Base-by-base conservation (phyloP, 495 filamentous ascomycete genomes). In the Neurospora pannonica region DNA sequence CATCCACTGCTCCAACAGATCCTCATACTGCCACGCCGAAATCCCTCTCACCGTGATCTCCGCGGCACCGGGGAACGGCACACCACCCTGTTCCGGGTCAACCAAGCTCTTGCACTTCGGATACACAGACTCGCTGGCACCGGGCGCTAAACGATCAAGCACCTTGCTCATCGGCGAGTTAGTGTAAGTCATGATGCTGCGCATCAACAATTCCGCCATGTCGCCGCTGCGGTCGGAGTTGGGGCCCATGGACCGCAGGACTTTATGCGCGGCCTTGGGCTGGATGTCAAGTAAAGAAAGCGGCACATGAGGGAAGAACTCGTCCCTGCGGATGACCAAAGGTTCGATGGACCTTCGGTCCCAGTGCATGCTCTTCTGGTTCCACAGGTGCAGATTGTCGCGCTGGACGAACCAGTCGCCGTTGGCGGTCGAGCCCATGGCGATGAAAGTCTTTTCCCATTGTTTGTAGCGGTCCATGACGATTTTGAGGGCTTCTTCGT, bases 281-380 rank as follows among this genome's bases (percentile, higher is more conserved):
- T 87, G 84, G 72, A 86, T 83, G 75, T 87, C 85, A 11, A 87
- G 72, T n/a, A 87, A 79, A 71, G 76, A 74, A 46, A 79, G 79
- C 2, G 74, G 77, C 6, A 80, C 72, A 43, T 83, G 82, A 11
- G 89, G 91, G 76, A 83, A 91, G 72, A 92, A 86, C 74, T 94
- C 92, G 5, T 87, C 79, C 0, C 78, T 38, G 85, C 70, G 31
- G 87, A 87, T 84, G 9, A 78, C 73, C 60, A 88, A 86, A 31
- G 87, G 81, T 76, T 90, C 88, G 40, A 78, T 40, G 9, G 81
- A 82, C 36, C 92, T 89, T 5, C 86, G 88, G 77, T 94, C 91
- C 89, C 89, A 93, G 70, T 82, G 73, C 2, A 94, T 81, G 6
- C 86, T 43, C 10, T 82, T 74, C 69, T 84, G 83, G 10, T 75